Base-by-base conservation (phyloP, 176 grass and related monocot species). In the Avena insularis region DNA sequence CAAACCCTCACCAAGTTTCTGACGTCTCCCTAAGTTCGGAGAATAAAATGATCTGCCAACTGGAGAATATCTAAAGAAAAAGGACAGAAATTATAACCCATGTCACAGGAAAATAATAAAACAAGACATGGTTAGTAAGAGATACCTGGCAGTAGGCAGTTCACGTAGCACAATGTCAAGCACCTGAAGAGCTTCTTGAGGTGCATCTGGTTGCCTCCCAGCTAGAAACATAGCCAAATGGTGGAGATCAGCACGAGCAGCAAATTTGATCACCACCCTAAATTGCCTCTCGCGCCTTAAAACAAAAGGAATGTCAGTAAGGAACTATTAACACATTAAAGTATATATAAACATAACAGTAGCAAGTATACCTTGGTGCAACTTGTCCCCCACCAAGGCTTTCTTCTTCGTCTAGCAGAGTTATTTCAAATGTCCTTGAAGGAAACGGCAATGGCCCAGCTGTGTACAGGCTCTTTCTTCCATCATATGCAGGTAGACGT, bases 121-220 rank as follows among this genome's bases (percentile, higher is more conserved):
- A 70, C 21, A 56, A 73, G 85, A 63, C n/a, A 65, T 6, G 33
- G 12, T 7, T 78, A 49, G 65, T 82, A 58, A 86, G 51, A 66
- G 27, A 87, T 87, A 97, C 95, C 92, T 89, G 8, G 88, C 81
- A 49, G 95, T 97, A 81, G 95, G 95, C 84, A 97, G 83, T 92
- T 97, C 95, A 77, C 95, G 95, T 14, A 97, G 83, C 61, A 97
- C 95, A 78, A 97, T 97, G 72, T 97, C 95, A 88, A 97, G 95
- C 64, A 97, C 95, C 87, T 97, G 95, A 90, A 97, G 95, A 61
- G 95, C 95, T 90, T 97, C 95, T 89, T 97, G 95, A 73, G 95
- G 95, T 82, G 95, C 95, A 89, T 97, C 95, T 21, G 95, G 86
- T 86, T 97, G 95, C 80, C 90, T 94, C 50, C 95, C 95, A 84